Evolutionary conservation across 2,329 filamentous ascomycete species (phyloP), one percentile per base, ranked within the genome.

Genomic region (Dactylonectria macrodidyma): DNA sequence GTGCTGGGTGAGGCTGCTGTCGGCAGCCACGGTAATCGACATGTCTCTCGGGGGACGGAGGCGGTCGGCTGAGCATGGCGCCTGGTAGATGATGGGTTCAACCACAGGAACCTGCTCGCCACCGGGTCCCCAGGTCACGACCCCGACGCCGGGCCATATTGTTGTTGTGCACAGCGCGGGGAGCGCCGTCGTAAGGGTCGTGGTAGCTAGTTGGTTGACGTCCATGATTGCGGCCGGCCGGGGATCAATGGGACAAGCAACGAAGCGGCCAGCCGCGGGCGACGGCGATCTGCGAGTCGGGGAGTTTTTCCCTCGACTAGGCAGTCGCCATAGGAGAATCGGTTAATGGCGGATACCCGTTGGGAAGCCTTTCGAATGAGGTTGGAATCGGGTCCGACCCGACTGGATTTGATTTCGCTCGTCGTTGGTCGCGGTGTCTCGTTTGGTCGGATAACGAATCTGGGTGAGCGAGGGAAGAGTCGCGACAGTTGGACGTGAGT

Each of bases 71-170:
- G 75, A 71, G 44, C 80, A 81, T 10, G 80, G 79, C 34, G 76
- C 71, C 54, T 79, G 72, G 80, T 90, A 93, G 69, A 91, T 80
- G 73, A 88, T 88, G 68, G 88, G 84, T 66, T 85, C 81, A 55
- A 87, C 85, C 73, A 93, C 85, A 51, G 87, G 91, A 74, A 92
- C 84, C 71, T 86, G 73, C 30, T 73, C 83, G 62, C 87, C 84
- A 71, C 84, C 85, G 70, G 85, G 82, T 62, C 82, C 81, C 64
- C 92, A 78, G 66, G 86, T 84, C 71, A 88, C 76, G 55, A 86
- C 76, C 59, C 84, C 85, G 65, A 80, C 80, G 59, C 81, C 81
- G 3, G 85, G 83, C 36, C 87, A 78, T 62, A 82, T 79, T 62
- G 81, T 80, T 50, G 82, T 81, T 36, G 81, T 79, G 77, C 84